phyloP scores from a whole-genome alignment of 805 yeast genomes.

The Candida dendrica region DNA sequence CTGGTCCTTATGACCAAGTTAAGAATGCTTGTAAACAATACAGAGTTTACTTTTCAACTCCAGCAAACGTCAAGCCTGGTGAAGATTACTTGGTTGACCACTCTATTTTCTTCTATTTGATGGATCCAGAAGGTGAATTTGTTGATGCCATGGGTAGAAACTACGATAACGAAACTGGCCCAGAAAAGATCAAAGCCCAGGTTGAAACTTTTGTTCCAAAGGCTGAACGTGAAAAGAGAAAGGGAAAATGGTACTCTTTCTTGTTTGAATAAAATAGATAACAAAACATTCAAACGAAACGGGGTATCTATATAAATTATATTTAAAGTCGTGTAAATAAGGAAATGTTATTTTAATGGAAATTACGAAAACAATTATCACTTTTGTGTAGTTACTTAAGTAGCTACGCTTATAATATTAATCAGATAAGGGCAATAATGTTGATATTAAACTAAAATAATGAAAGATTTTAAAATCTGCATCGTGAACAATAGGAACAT shows the following conservation, averaged over 20 bases:
- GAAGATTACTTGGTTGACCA: slow-evolving; percentile 96
- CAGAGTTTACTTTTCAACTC: slow-evolving; percentile 96
- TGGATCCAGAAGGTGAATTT: slow-evolving; percentile 98
- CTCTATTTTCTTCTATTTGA: slow-evolving; percentile 90
- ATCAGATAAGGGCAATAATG: too few species aligned
- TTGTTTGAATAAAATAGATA: slow-evolving; percentile 11
- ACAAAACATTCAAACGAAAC: too few species aligned
- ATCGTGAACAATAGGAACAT: too few species aligned
- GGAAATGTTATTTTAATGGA: too few species aligned
- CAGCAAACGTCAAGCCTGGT: slow-evolving; percentile 88
- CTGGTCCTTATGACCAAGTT: slow-evolving; percentile 83
- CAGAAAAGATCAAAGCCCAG: slow-evolving; percentile 67
- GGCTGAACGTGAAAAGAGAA: slow-evolving; percentile 59
- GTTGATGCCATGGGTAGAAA: slow-evolving; percentile 93
- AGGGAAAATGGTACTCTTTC: slow-evolving; percentile 47
- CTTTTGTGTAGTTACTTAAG: too few species aligned
- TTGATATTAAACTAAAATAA: too few species aligned
- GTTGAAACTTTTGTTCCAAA: slow-evolving; percentile 70
- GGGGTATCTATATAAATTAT: too few species aligned
- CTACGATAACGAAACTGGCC: slow-evolving; percentile 72
- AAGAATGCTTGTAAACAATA: slow-evolving; percentile 81
- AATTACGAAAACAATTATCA: too few species aligned
- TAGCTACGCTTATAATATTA: too few species aligned
- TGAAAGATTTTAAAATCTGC: too few species aligned
- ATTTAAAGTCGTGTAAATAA: too few species aligned